Conservation (phyloP, 2,329 filamentous ascomycete genomes). For the Stylonectria norvegica region DNA sequence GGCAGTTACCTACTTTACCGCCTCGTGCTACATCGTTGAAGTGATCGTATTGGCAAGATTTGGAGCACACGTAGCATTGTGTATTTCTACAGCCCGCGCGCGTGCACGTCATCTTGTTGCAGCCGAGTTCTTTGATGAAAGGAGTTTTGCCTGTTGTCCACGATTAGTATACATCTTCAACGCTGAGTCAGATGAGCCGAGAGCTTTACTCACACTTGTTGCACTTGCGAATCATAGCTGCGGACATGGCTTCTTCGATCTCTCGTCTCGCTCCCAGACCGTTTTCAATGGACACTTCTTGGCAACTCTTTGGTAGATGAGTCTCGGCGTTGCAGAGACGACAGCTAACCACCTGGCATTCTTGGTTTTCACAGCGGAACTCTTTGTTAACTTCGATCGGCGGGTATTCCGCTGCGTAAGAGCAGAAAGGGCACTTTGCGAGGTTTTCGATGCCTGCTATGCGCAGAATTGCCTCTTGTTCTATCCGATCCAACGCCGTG, state of each 20-base stretch:
- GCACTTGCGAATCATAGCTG: conserved; percentile 72
- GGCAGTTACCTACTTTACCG: conserved; percentile 55
- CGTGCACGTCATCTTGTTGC: conserved; percentile 78
- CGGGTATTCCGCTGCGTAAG: conserved; percentile 71
- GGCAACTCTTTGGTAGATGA: conserved; percentile 70
- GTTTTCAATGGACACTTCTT: conserved; percentile 59
- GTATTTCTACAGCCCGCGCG: conserved; percentile 48
- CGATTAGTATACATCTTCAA: conserved; percentile 9
- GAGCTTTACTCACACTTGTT: conserved; percentile 50
- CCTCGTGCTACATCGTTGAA: conserved; percentile 56
- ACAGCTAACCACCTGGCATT: conserved; percentile 63
- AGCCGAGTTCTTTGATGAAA: conserved; percentile 75
- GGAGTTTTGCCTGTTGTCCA: conserved; percentile 56
- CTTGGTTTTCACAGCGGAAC: conserved; percentile 66
- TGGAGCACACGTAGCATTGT: conserved; percentile 70
- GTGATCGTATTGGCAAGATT: conserved; percentile 64
- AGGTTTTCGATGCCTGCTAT: conserved; percentile 69
- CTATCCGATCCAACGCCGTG: conserved; percentile 64
- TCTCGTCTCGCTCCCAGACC: conserved; percentile 59
- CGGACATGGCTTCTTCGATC: conserved; percentile 82
- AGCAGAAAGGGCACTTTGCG: conserved; percentile 76
- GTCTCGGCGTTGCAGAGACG: conserved; percentile 65
- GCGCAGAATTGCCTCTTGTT: conserved; percentile 67
- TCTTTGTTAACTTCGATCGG: conserved; percentile 66
- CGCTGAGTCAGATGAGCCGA: neutral